phyloP scores from a whole-genome alignment of 331 rosid genomes.

The Rhamnella rubrinervis region DNA sequence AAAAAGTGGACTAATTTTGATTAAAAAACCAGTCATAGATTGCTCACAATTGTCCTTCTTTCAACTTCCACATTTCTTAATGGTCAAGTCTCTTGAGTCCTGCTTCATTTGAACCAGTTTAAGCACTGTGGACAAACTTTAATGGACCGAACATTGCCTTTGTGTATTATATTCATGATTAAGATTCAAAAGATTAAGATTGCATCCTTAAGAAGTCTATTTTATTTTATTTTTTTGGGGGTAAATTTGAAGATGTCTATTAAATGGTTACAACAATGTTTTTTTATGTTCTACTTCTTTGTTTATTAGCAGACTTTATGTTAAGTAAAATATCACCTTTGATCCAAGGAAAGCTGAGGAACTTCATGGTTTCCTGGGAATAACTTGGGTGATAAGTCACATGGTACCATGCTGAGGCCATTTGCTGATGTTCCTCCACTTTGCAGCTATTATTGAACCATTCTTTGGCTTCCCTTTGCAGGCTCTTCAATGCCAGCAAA shows the following conservation, averaged over 20 bases:
- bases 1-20: too few relatives aligned
- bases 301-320: constrained; percentile 46
- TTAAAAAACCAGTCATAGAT: too few relatives aligned
- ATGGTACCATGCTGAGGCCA: constrained; percentile 95
- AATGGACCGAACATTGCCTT: too few relatives aligned
- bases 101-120: too few relatives aligned
- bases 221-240: too few relatives aligned
- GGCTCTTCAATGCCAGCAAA: constrained; percentile 49
- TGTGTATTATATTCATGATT: too few relatives aligned
- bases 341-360: constrained; percentile 88
- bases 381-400: constrained; percentile 65
- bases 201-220: not conserved
- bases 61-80: too few relatives aligned
- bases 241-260: too few relatives aligned
- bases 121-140: too few relatives aligned
- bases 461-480: constrained; percentile 63
- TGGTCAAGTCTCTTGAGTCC: too few relatives aligned
- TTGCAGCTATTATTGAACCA: constrained; percentile 69
- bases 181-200: not conserved
- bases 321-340: constrained; percentile 60
- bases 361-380: constrained; percentile 34
- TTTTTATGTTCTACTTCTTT: constrained; percentile 6
- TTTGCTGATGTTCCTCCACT: constrained; percentile 29
- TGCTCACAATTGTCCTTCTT: too few relatives aligned
- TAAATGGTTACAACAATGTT: not conserved